Percentiles rank a stretch among this genome's conserved stretches.
phyloP scores from a whole-genome alignment of 371 early-diverging fungal genomes.

The Choanephora cucurbitarum region DNA sequence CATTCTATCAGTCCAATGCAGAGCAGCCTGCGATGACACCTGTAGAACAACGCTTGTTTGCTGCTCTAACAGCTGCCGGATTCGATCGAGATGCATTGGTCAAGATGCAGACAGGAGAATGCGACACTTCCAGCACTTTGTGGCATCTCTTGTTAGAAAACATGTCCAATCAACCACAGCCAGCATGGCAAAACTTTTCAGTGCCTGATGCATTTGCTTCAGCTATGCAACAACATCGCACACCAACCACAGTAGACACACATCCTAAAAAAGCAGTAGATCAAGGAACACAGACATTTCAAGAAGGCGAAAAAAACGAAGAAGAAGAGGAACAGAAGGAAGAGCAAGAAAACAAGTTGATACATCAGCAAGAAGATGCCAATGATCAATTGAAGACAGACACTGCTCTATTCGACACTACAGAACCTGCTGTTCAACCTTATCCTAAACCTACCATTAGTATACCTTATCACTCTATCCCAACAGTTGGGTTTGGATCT shows the following conservation, averaged over 20 bases:
- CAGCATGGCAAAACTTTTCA: neutral
- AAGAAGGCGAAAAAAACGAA: neutral
- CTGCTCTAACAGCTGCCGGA: conserved; percentile 60
- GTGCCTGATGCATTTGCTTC: conserved; percentile 29
- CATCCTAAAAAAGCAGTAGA: conserved; percentile 1
- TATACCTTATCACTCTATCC: conserved; percentile 13
- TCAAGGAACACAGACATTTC: conserved; percentile 13
- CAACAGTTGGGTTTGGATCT: conserved; percentile 31
- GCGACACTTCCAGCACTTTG: conserved; percentile 69
- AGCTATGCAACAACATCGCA: conserved; percentile 8
- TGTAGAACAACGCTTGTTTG: conserved; percentile 51
- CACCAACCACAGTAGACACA: neutral
- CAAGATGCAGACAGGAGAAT: conserved; percentile 65
- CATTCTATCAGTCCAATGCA: conserved; percentile 1
- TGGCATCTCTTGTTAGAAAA: conserved; percentile 73
- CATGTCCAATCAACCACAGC: conserved; percentile 8
- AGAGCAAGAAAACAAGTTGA: neutral
- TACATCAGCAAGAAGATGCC: neutral
- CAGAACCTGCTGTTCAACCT: conserved; percentile 9
- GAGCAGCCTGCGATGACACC: conserved; percentile 21
- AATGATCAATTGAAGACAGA: neutral
- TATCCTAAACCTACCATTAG: conserved; percentile 20
- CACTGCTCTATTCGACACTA: no score
- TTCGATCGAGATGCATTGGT: conserved; percentile 64
- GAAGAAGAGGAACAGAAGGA: neutral